Evolutionary conservation across 2,329 filamentous ascomycete species (phyloP), one percentile per base, ranked within the genome.

Genomic region (Colletotrichum sp.): DNA sequence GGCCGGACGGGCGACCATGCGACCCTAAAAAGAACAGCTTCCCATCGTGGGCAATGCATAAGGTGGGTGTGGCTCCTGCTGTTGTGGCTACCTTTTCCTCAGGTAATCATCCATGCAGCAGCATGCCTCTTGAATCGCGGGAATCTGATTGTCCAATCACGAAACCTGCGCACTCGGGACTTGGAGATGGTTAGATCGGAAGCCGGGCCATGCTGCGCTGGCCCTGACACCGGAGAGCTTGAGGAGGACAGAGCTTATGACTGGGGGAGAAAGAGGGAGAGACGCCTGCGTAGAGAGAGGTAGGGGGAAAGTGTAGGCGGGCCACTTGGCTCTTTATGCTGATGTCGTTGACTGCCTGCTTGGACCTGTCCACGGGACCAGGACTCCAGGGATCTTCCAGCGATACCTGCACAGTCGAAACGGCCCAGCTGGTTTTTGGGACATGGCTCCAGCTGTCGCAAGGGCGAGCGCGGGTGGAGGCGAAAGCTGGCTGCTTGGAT

Each of bases 51-150:
- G 43, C 61, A 24, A 69, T 43, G 73, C 70, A 73, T 75, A 55
- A 73, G 58, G 65, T 58, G 64, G 43, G 73, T 69, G 56, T 76
- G 70, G 72, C 72, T 66, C 66, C 60, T 65, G 71, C 15, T 70
- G 32, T 58, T 43, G 66, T 73, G 72, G 70, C 73, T 76, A 69
- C 64, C 34, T 66, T 65, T 65, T 58, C 6, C 43, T 26, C 55
- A 28, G 38, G 36, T 30, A 58, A 65, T 65, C 28, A 73, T 60
- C 58, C 73, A 73, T 73, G 73, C 58, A n/a, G 65, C 21, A 60
- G 73, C 28, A 75, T 64, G 34, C 70, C 52, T 76, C 70, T 69
- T 66, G 70, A 76, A 58, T 76, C 73, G 70, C 60, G 70, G 30
- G 36, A 28, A 24, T 30, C 43, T 52, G 21, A 32, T 8, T 64